Percentiles rank a stretch among this genome's conserved stretches.
Conservation (phyloP, 139 green algal species). For the Closterium sp. region DNA sequence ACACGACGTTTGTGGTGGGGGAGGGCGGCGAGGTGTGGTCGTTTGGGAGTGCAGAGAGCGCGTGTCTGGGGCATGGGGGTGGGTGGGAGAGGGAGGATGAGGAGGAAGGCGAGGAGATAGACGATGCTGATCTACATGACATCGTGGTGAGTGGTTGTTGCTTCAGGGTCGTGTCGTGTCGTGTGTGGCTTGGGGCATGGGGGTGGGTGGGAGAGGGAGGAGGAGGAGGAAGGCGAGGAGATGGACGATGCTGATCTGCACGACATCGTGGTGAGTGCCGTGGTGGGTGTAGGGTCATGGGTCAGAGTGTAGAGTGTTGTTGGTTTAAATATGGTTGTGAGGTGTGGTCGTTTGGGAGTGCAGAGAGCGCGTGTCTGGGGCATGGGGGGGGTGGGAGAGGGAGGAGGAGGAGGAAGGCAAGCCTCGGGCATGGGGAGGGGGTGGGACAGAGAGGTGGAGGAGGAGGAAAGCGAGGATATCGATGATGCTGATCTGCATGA, state of each 20-base stretch:
- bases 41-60: slow-evolving; percentile 22
- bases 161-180: background rate
- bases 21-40: slow-evolving; percentile 36
- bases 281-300: too few species aligned
- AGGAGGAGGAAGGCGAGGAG: too few species aligned
- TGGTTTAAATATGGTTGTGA: background rate
- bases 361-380: slow-evolving; percentile 19
- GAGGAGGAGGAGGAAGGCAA: too few species aligned
- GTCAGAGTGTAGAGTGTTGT: too few species aligned
- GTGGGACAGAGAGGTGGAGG: too few species aligned
- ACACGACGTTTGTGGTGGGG: slow-evolving; percentile 40
- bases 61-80: slow-evolving; percentile 15
- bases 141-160: background rate
- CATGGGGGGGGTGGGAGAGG: background rate
- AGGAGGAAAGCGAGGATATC: background rate
- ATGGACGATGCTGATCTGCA: too few species aligned
- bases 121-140: background rate
- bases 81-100: slow-evolving; percentile 5
- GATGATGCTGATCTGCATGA: background rate
- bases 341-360: slow-evolving; percentile 40
- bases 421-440: too few species aligned
- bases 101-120: background rate
- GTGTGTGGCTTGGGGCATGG: background rate
- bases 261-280: slow-evolving; percentile 14
- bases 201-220: too few species aligned